Base-by-base conservation (phyloP, 1,284 basidiomycete species). In the Acaromyces ingoldii region DNA sequence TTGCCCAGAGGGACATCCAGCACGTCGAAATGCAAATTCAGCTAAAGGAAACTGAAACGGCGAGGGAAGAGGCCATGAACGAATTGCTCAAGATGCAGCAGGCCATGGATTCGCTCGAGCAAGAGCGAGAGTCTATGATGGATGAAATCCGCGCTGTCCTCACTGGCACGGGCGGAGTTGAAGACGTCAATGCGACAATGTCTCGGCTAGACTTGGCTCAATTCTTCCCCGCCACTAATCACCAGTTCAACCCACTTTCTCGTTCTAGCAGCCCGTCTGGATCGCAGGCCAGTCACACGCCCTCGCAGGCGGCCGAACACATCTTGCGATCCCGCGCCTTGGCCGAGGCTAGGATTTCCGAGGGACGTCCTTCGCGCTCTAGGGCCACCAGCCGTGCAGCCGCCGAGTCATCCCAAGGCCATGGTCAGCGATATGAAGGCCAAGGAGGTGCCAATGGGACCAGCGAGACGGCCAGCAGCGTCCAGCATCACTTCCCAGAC, bases 81-180 rank as follows among this genome's bases (percentile, higher is more conserved):
- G 69, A 72, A 49, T 51, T 72, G 31, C 25, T 51, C 10, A 55
- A 55, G 29, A 70, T 72, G 69, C 64, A 69, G 21, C 45, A 41
- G 9, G 63, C 67, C 21, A 63, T 72, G 59, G 63, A 72, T 37
- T 52, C 56, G 22, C 42, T 61, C 22, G 57, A 58, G 36, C 31
- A 40, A 6, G 68, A 71, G 48, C 52, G 69, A 17, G 69, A 72
- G 47, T 60, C 61, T 22, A 72, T 72, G 69, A 70, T 72, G 60
- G 63, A 70, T 41, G 69, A 72, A 53, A 72, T 72, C 43, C 62
- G 69, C 42, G 61, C 58, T 29, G 63, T 70, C n/a, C 53, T 70
- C 43, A 47, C 42, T 42, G 51, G 51, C n/a, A 33, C 45, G 13
- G 51, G 51, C 29, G 33, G 51, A 19, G 49, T 39, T 36, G 61